Conservation (phyloP, 495 filamentous ascomycete genomes). For the Lasiosphaeriaceae sp. region DNA sequence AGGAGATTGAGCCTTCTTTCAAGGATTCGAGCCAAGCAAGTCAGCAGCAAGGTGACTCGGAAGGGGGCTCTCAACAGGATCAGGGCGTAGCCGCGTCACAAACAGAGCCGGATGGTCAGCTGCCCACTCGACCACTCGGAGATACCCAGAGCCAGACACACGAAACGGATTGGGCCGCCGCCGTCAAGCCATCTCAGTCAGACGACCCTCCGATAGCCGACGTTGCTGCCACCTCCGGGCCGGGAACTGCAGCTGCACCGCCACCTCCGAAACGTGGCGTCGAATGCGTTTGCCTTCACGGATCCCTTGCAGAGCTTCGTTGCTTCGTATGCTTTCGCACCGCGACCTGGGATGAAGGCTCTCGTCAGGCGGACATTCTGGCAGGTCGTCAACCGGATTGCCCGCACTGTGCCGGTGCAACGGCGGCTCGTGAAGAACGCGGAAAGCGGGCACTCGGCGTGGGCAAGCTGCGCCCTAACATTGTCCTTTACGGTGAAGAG, state of each 20-base stretch:
- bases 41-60: slow-evolving; percentile 20
- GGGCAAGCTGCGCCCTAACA: slow-evolving; percentile 61
- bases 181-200: not conserved
- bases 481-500: slow-evolving; percentile 68
- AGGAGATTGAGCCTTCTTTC: slow-evolving; percentile 14
- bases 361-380: slow-evolving; percentile 44
- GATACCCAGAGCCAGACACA: no score
- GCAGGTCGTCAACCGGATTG: slow-evolving; percentile 61
- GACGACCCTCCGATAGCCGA: not conserved
- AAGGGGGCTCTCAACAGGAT: slow-evolving; percentile 6
- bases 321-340: slow-evolving; percentile 60
- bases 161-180: not conserved
- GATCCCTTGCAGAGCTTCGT: slow-evolving; percentile 55
- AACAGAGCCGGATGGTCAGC: no score
- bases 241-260: no score
- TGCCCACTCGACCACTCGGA: no score
- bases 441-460: slow-evolving; percentile 62
- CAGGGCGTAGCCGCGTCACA: not conserved
- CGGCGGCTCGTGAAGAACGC: slow-evolving; percentile 51
- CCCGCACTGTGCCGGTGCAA: slow-evolving; percentile 52
- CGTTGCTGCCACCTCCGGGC: not conserved
- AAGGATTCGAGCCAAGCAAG: slow-evolving; percentile 22
- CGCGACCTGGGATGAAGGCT: slow-evolving; percentile 56
- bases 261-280: slow-evolving; percentile 40
- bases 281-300: slow-evolving; percentile 65